Base-by-base conservation (phyloP, 2,329 filamentous ascomycete genomes). In the Diaporthe ampelina region DNA sequence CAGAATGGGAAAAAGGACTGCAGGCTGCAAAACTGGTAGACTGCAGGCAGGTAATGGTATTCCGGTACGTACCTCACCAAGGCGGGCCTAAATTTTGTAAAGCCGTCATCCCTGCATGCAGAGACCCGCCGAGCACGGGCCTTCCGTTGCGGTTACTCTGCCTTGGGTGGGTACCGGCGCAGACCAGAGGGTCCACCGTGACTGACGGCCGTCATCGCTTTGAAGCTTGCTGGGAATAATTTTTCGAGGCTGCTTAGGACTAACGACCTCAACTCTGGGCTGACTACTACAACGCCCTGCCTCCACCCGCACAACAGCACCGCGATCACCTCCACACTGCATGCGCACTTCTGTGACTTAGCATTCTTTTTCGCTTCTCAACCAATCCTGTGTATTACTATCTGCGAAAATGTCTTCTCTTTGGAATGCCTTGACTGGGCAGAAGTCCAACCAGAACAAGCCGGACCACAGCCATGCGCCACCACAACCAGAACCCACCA, bases 341-440 rank as follows among this genome's bases (percentile, higher is more conserved):
- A 35, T 72, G 54, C 56, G n/a, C 40, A 54, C 24, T 43, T 24
- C 43, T 40, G 11, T 59, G 35, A 65, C 35, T 54, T 61, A 65
- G 13, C 29, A 11, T n/a, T 32, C 26, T 48, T 67, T 57, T 10
- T 57, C 6, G 32, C 71, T 40, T 65, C 71, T 71, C 71, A 21
- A 45, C 70, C 65, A 59, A 26, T 61, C 48, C 74, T 59, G 65
- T 57, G 61, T 68, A 68, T 68, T 68, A 54, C 32, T 68, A 24
- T 32, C 37, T 54, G 32, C 74, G 78, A 83, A 76, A 76, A 91
- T 91, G 88, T 88, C 89, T 72, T 88, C 88, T 63, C 84, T 91
- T 80, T 92, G 90, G 90, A 89, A 90, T 80, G 86, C 90, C 77
- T 85, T 92, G 79, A 91, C 89, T n/a, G 88, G 89, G 79, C 88